These are phyloP conservation scores for Colletotrichum sp. DNA, from an alignment of 2,329 filamentous ascomycete species.

Conservation along the genomic window DNA sequence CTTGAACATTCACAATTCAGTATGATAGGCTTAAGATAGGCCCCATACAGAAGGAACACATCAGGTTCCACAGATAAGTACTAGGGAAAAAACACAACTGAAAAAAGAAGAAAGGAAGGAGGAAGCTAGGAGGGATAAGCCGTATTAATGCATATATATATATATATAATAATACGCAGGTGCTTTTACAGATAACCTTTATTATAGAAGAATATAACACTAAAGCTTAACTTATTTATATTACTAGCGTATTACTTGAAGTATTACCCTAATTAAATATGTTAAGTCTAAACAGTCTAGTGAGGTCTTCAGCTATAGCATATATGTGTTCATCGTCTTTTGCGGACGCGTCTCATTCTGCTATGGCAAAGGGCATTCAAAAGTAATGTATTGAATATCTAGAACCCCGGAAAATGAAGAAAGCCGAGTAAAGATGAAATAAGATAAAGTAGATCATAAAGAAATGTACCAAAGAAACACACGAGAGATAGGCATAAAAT, in stretches of 20 bases:
- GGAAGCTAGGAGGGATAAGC: too few relatives aligned
- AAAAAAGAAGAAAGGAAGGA: not conserved
- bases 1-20: not conserved
- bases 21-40: rapidly evolving
- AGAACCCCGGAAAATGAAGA: not conserved
- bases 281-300: rapidly evolving
- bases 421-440: rapidly evolving
- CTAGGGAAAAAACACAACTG: too few relatives aligned
- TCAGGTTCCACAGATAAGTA: not conserved
- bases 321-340: not conserved
- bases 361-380: rapidly evolving
- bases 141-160: rapidly evolving
- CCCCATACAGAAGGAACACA: not conserved
- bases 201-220: not conserved
- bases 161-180: not conserved
- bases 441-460: too few relatives aligned
- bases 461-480: too few relatives aligned
- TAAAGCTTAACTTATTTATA: rapidly evolving
- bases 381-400: not conserved
- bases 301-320: not conserved
- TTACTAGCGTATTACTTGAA: rapidly evolving
- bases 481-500: too few relatives aligned
- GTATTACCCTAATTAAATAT: rapidly evolving
- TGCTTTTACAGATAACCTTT: rapidly evolving
- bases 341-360: not conserved